These are phyloP conservation scores for Sclerotinia borealis DNA, from an alignment of 2,329 filamentous ascomycete genomes.

Conservation along the genomic window DNA sequence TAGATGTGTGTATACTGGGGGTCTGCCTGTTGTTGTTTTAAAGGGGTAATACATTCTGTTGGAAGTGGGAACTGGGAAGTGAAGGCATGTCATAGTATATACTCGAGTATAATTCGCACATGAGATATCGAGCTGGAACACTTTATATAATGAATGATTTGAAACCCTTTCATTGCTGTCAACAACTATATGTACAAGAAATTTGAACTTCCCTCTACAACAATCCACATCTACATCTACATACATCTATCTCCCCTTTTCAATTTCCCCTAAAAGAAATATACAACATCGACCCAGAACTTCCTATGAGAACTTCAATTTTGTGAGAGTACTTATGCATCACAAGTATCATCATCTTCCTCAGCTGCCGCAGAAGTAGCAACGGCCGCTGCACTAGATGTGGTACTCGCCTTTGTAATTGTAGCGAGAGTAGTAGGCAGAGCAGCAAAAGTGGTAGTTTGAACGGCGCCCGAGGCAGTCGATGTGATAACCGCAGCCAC, in stretches of 20 bases:
- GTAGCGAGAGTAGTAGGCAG: conserved; percentile 8
- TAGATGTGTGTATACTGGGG: too few relatives aligned
- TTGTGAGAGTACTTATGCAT: neutral
- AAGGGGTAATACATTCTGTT: too few relatives aligned
- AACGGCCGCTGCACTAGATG: neutral
- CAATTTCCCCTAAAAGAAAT: neutral
- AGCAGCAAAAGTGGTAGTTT: neutral
- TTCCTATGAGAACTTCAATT: too few relatives aligned
- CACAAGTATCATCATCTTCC: conserved; percentile 4
- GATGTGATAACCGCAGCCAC: neutral
- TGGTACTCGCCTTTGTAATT: neutral
- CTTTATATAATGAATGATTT: too few relatives aligned
- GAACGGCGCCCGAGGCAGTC: neutral
- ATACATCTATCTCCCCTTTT: neutral
- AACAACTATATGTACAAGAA: conserved; percentile 3
- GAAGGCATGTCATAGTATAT: too few relatives aligned
- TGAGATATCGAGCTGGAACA: too few relatives aligned
- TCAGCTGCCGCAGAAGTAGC: neutral
- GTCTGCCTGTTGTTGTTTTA: too few relatives aligned
- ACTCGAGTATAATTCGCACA: too few relatives aligned
- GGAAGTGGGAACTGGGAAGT: too few relatives aligned
- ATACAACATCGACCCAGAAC: neutral
- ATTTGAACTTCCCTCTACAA: neutral
- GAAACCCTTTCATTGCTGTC: neutral
- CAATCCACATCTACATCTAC: neutral